Base-by-base conservation (phyloP, 768 basidiomycete genomes). In the Dendrothele bispora region DNA sequence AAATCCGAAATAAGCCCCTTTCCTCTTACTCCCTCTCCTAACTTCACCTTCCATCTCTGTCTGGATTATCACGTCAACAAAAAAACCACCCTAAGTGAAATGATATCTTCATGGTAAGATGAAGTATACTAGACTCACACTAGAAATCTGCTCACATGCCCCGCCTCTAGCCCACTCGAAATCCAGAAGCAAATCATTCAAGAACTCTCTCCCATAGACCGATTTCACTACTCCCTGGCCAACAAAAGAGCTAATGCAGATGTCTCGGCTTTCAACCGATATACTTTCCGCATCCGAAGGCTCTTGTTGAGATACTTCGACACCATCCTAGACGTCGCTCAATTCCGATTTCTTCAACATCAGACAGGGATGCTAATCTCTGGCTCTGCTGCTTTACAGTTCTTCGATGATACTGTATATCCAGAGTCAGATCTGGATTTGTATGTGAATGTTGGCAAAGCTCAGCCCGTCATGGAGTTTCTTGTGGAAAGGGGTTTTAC, bases 351-450 rank as follows among this genome's bases (percentile, higher is more conserved):
- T 4, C 61, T 78, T 2, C 78, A 77, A 54, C 67, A 66, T 0
- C 54, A 44, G 10, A 78, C 75, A 0, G 71, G 68, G 26, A 69
- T 70, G 0, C 54, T 82, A 17, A 71, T 82, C 20, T 82, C 80
- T 3, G 80, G 80, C 7, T 80, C 79, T 0, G 67, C 61, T 17
- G 78, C 77, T 0, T 67, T 80, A 2, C 79, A 82, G 40, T 78
- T 80, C 53, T 65, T 82, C 35, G 72, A 74, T 39, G 57, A 77
- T 14, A 53, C 63, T 1, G 59, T 61, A 28, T 80, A 79, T 51
- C 61, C 68, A 3, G 67, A 65, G 4, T 67, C 79, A 0, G 79
- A 82, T 50, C 69, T 83, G 7, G 80, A 82, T 46, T 29, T 82
- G 4, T 82, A 81, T 54, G 62, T 67, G 15, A 62, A 71, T 5